phyloP scores from a whole-genome alignment of 1,284 basidiomycete genomes.

The Naganishia cerealis region DNA sequence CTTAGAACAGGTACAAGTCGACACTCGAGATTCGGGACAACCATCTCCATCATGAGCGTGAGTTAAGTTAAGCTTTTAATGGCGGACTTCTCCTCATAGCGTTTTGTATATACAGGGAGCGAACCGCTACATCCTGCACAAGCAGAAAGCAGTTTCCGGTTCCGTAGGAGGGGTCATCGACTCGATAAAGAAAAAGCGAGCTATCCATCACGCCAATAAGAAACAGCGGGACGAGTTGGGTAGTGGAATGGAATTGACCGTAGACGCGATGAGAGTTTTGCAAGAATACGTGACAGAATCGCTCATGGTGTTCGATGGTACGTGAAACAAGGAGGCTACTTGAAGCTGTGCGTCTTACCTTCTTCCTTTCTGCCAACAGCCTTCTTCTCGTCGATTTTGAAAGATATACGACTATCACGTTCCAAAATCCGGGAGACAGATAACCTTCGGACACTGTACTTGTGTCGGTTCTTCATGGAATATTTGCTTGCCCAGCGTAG shows the following conservation, averaged over 20 bases:
- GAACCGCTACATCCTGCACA: conserved; percentile 67
- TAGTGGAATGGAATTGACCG: conserved; percentile 60
- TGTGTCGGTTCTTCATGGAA: conserved; percentile 83
- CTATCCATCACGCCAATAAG: conserved; percentile 63
- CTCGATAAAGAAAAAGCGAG: conserved; percentile 67
- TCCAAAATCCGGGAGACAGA: conserved; percentile 87
- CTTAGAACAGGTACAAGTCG: conserved; percentile 61
- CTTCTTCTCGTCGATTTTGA: conserved; percentile 77
- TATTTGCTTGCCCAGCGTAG: conserved; percentile 68
- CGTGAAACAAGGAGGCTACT: neutral
- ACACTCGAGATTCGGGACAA: conserved; percentile 91
- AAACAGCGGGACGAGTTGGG: conserved; percentile 56
- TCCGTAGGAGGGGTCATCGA: conserved; percentile 76
- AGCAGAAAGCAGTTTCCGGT: conserved; percentile 74
- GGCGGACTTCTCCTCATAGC: conserved; percentile 12
- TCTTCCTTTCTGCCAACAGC: conserved; percentile 56
- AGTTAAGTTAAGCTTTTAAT: conserved; percentile 22
- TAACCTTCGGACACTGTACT: conserved; percentile 75
- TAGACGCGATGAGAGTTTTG: conserved; percentile 67
- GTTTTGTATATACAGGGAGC: conserved; percentile 43
- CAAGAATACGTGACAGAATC: conserved; percentile 70
- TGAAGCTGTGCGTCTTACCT: neutral
- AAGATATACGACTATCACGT: conserved; percentile 86
- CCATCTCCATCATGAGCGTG: conserved; percentile 72
- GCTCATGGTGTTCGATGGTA: conserved; percentile 58